A percentile compares a stretch with the other conserved stretches of the same genome.
Conservation (phyloP, 208 protist species). For the Crithidia brevicula region DNA sequence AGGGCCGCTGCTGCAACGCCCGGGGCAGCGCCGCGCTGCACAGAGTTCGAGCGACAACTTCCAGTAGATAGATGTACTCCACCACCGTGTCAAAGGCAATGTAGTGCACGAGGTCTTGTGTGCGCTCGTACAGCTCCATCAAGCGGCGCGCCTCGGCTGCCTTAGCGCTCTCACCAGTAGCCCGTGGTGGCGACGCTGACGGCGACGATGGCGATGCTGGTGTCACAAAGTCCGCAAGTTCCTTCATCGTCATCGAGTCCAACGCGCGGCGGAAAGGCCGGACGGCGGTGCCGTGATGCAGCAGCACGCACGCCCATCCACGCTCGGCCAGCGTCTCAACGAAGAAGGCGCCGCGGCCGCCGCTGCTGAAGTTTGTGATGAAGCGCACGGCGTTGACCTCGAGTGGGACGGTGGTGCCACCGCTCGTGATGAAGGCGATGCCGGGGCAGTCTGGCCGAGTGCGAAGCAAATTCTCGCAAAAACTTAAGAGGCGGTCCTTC, state of each 20-base stretch:
- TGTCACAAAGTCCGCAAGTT: conserved; percentile 51
- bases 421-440: conserved; percentile 80
- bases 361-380: conserved; percentile 86
- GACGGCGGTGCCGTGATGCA: conserved; percentile 59
- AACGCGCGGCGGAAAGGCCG: conserved; percentile 67
- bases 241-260: conserved; percentile 48
- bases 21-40: conserved; percentile 23
- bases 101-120: conserved; percentile 42
- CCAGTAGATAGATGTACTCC: conserved; percentile 82
- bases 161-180: neutral
- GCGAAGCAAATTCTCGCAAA: conserved; percentile 29
- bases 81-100: conserved; percentile 78
- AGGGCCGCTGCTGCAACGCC: conserved; percentile 29
- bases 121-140: conserved; percentile 37
- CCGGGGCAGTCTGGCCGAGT: conserved; percentile 39
- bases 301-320: conserved; percentile 75
- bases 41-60: conserved; percentile 44
- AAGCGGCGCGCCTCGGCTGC: conserved; percentile 23
- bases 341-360: conserved; percentile 73
- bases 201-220: neutral
- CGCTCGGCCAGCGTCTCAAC: conserved; percentile 65
- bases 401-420: conserved; percentile 77
- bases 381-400: conserved; percentile 88
- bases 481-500: conserved; percentile 29
- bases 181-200: conserved; percentile 1